Conservation (phyloP, 208 protist species). For the Herpetomonas samuelpessoai region DNA sequence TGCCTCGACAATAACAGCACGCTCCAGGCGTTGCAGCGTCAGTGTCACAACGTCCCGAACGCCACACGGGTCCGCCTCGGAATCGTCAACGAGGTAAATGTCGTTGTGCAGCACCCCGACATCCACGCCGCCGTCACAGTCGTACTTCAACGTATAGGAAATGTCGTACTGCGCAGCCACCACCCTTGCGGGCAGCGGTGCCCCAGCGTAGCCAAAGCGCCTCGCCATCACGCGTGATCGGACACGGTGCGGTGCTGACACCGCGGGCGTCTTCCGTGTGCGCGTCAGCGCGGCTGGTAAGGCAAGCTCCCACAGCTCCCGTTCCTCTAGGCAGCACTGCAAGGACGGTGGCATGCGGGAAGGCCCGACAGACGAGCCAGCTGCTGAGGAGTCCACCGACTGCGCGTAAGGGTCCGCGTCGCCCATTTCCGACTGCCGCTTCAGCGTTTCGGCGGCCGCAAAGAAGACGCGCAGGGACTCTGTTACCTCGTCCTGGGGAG, state of each 20-base stretch:
- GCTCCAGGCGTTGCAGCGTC: slow-evolving; percentile 39
- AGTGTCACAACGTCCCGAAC: slow-evolving; percentile 66
- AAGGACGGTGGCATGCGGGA: not conserved
- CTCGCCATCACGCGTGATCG: slow-evolving; percentile 47
- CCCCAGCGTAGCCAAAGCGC: slow-evolving; percentile 38
- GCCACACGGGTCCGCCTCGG: slow-evolving; percentile 37
- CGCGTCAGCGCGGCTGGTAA: slow-evolving; percentile 44
- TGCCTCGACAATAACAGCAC: slow-evolving; percentile 51
- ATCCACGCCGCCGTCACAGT: slow-evolving; percentile 50
- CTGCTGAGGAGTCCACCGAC: not conserved
- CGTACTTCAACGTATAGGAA: slow-evolving; percentile 57
- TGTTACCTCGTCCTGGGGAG: not conserved
- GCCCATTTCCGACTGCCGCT: not conserved
- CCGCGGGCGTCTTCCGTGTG: slow-evolving; percentile 25
- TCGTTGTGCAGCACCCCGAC: slow-evolving; percentile 64
- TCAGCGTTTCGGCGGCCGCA: not conserved
- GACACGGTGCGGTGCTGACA: slow-evolving; percentile 33
- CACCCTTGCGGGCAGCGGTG: slow-evolving; percentile 45
- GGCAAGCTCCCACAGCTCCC: slow-evolving; percentile 34
- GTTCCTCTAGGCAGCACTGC: slow-evolving; percentile 24
- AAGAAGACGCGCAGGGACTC: not conserved
- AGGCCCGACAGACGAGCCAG: not conserved
- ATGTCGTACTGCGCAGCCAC: slow-evolving; percentile 50
- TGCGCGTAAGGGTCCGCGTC: not conserved
- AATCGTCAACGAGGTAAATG: slow-evolving; percentile 44